These are phyloP conservation scores for Penicillium maclennaniae DNA, from an alignment of 495 filamentous ascomycete species.

Conservation along the genomic window DNA sequence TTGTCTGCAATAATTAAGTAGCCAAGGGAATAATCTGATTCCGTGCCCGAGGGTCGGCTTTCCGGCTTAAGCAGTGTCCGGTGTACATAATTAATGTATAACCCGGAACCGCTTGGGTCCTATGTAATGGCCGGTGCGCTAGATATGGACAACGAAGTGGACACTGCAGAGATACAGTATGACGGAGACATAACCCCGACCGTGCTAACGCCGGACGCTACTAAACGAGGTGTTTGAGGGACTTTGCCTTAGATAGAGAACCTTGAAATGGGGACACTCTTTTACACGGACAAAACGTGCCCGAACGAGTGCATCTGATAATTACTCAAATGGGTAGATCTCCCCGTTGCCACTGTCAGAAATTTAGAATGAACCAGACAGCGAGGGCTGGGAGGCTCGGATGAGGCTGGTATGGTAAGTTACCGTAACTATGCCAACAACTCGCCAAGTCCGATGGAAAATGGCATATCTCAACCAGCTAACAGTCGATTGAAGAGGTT, in stretches of 20 bases:
- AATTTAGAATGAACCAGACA: conserved; percentile 21
- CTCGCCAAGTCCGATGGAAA: not conserved
- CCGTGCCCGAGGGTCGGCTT: not conserved
- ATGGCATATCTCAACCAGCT: too few relatives aligned
- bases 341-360: conserved; percentile 23
- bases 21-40: too few relatives aligned
- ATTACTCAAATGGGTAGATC: not conserved
- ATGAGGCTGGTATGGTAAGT: conserved; percentile 5
- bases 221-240: conserved; percentile 5
- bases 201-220: not conserved
- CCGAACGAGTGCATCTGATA: conserved; percentile 1
- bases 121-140: not conserved
- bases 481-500: too few relatives aligned
- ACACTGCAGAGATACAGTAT: conserved; percentile 11
- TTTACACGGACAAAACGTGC: not conserved
- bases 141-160: not conserved
- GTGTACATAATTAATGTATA: not conserved
- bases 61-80: not conserved
- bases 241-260: not conserved
- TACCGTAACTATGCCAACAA: not conserved
- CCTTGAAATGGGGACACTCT: too few relatives aligned
- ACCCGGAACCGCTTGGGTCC: not conserved
- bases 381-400: conserved; percentile 4
- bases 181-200: conserved; percentile 5
- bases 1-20: not conserved